Conservation (phyloP, 2,329 filamentous ascomycete genomes). For the Aspergillus intermedius region DNA sequence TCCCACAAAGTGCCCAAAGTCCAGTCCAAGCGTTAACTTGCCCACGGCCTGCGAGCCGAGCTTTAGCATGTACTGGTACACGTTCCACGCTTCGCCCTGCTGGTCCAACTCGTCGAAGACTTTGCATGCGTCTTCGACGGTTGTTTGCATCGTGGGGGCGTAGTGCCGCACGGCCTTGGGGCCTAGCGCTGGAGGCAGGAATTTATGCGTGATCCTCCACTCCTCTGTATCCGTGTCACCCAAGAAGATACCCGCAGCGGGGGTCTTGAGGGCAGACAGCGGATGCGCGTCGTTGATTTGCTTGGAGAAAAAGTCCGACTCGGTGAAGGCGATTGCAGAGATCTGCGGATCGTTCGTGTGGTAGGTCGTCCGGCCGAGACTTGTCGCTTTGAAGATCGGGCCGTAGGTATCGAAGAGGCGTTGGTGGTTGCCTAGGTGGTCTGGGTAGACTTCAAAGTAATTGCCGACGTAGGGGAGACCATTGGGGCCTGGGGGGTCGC, state of each 20-base stretch:
- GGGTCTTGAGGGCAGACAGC: conserved; percentile 21
- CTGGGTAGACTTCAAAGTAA: conserved; percentile 51
- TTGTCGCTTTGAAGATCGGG: conserved; percentile 47
- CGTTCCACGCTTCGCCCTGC: conserved; percentile 40
- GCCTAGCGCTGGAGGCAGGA: conserved; percentile 52
- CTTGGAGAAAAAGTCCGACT: conserved; percentile 51
- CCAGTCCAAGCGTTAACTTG: conserved; percentile 40
- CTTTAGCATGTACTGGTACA: conserved; percentile 47
- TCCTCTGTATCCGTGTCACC: conserved; percentile 25
- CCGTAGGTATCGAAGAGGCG: conserved; percentile 50
- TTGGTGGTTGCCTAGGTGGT: conserved; percentile 53
- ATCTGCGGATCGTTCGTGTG: conserved; percentile 48
- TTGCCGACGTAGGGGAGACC: conserved; percentile 43
- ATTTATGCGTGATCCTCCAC: conserved; percentile 51
- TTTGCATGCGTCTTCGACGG: conserved; percentile 46
- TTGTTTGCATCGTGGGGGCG: conserved; percentile 52
- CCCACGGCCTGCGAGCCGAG: conserved; percentile 40
- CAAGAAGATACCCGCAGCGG: conserved; percentile 25
- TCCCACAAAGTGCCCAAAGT: conserved; percentile 40
- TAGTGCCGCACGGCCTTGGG: conserved; percentile 59
- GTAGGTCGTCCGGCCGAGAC: conserved; percentile 46
- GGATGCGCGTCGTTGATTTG: conserved; percentile 36
- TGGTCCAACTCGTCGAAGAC: conserved; percentile 46
- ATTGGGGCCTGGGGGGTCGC: conserved; percentile 17
- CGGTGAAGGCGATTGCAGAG: conserved; percentile 42